Conservation (phyloP, 192 early-diverging fungal genomes). For the Bifiguratus adelaidae region DNA sequence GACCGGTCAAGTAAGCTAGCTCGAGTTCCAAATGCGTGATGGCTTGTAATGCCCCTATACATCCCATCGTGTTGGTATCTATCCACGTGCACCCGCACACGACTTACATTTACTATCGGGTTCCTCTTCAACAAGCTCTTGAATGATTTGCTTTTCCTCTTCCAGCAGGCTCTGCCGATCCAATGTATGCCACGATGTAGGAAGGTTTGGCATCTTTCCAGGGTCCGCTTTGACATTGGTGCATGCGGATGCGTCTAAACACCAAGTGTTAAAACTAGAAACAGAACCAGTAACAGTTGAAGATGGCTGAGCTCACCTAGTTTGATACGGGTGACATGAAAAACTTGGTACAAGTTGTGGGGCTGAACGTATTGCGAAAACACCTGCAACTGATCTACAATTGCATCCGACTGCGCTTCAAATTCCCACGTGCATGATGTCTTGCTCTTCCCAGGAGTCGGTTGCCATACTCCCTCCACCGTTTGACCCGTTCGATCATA, state of each 20-base stretch:
- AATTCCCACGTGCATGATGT: no score
- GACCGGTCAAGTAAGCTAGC: conserved; percentile 10
- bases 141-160: conserved; percentile 45
- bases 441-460: no score
- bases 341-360: conserved; percentile 11
- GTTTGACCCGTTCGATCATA: no score
- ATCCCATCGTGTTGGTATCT: background rate
- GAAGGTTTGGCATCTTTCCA: background rate
- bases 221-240: background rate
- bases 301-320: background rate
- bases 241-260: background rate
- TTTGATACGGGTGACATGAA: background rate
- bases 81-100: conserved; percentile 40
- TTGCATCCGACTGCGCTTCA: no score
- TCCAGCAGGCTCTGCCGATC: conserved; percentile 32
- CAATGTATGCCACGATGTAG: conserved; percentile 16
- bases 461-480: no score
- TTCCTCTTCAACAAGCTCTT: conserved; percentile 66
- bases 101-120: conserved; percentile 74
- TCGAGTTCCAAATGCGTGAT: conserved; percentile 39
- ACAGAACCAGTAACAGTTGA: background rate
- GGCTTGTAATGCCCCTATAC: conserved; percentile 46
- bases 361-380: conserved; percentile 16
- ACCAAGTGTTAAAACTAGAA: background rate
- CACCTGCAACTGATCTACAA: conserved; percentile 11